Conservation (phyloP, 768 basidiomycete species). For the Pulveroboletus sp. region DNA sequence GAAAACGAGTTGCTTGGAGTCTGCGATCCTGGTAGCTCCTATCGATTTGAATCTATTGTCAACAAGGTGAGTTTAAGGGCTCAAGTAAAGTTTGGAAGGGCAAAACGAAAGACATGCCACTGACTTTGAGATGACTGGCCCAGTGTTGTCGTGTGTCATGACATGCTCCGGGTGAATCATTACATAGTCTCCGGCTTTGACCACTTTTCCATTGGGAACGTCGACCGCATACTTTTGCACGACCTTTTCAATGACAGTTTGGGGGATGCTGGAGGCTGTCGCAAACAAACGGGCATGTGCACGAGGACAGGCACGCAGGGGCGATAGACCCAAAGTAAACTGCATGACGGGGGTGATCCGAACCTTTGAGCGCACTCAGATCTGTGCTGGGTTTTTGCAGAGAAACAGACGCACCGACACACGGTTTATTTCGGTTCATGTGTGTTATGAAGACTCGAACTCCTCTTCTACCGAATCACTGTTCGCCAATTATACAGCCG, state of each 20-base stretch:
- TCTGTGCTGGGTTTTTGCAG: no score
- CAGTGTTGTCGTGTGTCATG: slow-evolving; percentile 98
- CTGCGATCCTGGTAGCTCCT: slow-evolving; percentile 77
- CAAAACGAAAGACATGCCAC: slow-evolving; percentile 16
- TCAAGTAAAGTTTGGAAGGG: no score
- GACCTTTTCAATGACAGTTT: slow-evolving; percentile 95
- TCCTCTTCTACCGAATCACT: no score
- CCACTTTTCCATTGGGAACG: slow-evolving; percentile 68
- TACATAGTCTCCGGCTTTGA: slow-evolving; percentile 97
- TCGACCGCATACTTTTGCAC: slow-evolving; percentile 97
- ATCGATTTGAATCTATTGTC: slow-evolving; percentile 83
- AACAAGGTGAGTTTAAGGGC: background rate
- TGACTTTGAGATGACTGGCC: slow-evolving; percentile 95
- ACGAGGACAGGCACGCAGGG: slow-evolving; percentile 4
- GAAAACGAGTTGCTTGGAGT: slow-evolving; percentile 85
- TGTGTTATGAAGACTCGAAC: no score
- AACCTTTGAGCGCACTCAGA: background rate
- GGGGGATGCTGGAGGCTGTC: slow-evolving; percentile 44
- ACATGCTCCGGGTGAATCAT: slow-evolving; percentile 99
- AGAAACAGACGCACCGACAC: background rate
- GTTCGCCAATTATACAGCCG: no score
- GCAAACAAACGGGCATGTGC: slow-evolving; percentile 26
- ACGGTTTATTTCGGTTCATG: no score
- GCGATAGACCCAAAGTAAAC: slow-evolving; percentile 6
- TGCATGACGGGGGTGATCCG: slow-evolving; percentile 7